A percentile compares a stretch with the other conserved stretches of the same genome.
phyloP scores from a whole-genome alignment of 2,329 filamentous ascomycete species.

The Ilyonectria sp. region DNA sequence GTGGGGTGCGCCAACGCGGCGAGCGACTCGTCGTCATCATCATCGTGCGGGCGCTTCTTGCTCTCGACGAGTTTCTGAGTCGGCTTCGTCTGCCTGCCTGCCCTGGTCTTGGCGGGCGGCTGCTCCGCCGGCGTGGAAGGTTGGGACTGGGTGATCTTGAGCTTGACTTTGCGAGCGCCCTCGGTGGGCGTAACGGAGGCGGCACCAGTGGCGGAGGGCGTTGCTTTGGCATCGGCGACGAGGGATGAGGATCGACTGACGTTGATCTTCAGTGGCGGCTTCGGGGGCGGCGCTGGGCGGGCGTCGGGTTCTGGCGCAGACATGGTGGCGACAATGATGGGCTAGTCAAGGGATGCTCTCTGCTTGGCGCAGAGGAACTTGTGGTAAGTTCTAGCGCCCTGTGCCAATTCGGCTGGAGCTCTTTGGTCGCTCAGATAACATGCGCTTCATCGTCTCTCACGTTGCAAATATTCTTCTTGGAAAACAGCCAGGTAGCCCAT shows the following conservation, averaged over 20 bases:
- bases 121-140: conserved; percentile 55
- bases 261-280: conserved; percentile 59
- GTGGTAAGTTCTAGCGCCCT: too few species aligned
- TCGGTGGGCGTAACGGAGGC: conserved; percentile 48
- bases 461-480: too few species aligned
- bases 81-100: conserved; percentile 54
- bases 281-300: conserved; percentile 49
- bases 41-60: conserved; percentile 74
- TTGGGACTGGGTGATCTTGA: conserved; percentile 59
- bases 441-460: too few species aligned
- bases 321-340: conserved; percentile 45
- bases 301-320: conserved; percentile 46
- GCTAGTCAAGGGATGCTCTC: conserved; percentile 28
- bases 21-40: conserved; percentile 65
- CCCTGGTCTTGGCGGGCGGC: conserved; percentile 68
- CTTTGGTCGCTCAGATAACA: too few species aligned
- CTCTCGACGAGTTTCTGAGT: conserved; percentile 70
- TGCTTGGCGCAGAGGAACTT: conserved; percentile 18
- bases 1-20: conserved; percentile 50
- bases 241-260: conserved; percentile 56
- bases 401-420: too few species aligned
- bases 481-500: too few species aligned
- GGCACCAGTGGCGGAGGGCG: conserved; percentile 20
- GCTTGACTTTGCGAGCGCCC: conserved; percentile 57
- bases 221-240: conserved; percentile 42